Percentiles rank a stretch among this genome's conserved stretches.
Conservation (phyloP, 2,329 filamentous ascomycete genomes). For the Colletotrichum somersetense region DNA sequence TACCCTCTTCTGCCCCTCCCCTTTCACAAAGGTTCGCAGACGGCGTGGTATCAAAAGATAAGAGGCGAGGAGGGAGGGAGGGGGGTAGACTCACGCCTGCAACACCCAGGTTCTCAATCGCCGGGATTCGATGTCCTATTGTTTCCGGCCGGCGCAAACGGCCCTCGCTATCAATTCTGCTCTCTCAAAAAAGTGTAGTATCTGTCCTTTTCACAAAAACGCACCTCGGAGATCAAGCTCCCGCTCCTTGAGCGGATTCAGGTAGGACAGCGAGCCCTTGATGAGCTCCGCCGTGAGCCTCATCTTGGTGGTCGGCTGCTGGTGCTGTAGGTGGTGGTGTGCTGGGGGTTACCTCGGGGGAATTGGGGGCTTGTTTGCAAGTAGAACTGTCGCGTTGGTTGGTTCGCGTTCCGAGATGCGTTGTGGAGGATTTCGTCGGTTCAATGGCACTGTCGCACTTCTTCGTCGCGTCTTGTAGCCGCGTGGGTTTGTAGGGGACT, state of each 20-base stretch:
- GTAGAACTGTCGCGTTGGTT: background rate
- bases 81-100: conserved; percentile 77
- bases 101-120: conserved; percentile 97
- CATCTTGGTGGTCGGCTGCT: conserved; percentile 68
- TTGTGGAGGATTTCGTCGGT: background rate
- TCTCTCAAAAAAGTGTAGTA: conserved; percentile 82
- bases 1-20: no score
- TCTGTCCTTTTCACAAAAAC: conserved; percentile 90
- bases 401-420: background rate
- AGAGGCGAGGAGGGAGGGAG: background rate
- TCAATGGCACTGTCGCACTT: conserved; percentile 7
- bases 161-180: conserved; percentile 85
- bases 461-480: conserved; percentile 14
- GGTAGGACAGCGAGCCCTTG: conserved; percentile 93
- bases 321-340: conserved; percentile 38
- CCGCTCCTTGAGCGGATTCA: conserved; percentile 98
- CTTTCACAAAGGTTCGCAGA: background rate
- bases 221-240: conserved; percentile 99
- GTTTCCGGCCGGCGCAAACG: conserved; percentile 51
- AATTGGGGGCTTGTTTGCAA: background rate
- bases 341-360: conserved; percentile 33
- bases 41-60: background rate
- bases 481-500: conserved; percentile 23
- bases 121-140: conserved; percentile 97
- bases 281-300: conserved; percentile 96